Conservation (phyloP, 2,329 filamentous ascomycete species). For the Elsinoe ampelina region DNA sequence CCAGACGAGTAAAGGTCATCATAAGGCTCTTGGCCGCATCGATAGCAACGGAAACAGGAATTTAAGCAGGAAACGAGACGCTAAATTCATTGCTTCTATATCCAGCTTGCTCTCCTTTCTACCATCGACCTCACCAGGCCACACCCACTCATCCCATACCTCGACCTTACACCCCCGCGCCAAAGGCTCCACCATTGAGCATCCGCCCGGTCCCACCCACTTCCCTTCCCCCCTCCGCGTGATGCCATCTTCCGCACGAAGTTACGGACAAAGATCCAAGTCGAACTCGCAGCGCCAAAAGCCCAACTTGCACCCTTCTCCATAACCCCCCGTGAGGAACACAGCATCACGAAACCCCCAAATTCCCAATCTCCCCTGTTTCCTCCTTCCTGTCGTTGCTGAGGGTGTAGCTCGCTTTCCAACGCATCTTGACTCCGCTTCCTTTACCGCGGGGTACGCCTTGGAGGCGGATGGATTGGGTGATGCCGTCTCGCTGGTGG, state of each 20-base stretch:
- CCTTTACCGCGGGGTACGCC: constrained; percentile 66
- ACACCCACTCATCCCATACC: not conserved
- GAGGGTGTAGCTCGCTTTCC: constrained; percentile 73
- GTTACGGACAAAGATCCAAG: too few relatives aligned
- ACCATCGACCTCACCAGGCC: too few relatives aligned
- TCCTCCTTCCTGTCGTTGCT: constrained; percentile 57
- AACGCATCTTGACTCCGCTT: constrained; percentile 75
- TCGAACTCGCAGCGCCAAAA: too few relatives aligned
- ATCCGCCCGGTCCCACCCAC: too few relatives aligned
- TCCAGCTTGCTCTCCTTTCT: not conserved
- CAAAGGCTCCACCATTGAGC: too few relatives aligned
- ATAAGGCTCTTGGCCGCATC: too few relatives aligned
- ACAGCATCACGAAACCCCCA: constrained; percentile 49
- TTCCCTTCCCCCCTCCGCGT: too few relatives aligned
- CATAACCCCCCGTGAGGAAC: too few relatives aligned
- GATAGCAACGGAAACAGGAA: not conserved
- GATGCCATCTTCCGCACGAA: too few relatives aligned
- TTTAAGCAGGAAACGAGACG: not conserved
- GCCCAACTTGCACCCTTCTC: too few relatives aligned
- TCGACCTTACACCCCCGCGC: too few relatives aligned
- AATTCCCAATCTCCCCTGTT: constrained; percentile 72
- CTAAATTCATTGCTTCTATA: not conserved
- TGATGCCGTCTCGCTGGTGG: constrained; percentile 64
- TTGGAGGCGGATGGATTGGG: constrained; percentile 69
- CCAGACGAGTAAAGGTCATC: too few relatives aligned